These are phyloP conservation scores for Fomitiporia mediterranea DNA, from an alignment of 1,284 basidiomycete genomes.

Conservation along the genomic window DNA sequence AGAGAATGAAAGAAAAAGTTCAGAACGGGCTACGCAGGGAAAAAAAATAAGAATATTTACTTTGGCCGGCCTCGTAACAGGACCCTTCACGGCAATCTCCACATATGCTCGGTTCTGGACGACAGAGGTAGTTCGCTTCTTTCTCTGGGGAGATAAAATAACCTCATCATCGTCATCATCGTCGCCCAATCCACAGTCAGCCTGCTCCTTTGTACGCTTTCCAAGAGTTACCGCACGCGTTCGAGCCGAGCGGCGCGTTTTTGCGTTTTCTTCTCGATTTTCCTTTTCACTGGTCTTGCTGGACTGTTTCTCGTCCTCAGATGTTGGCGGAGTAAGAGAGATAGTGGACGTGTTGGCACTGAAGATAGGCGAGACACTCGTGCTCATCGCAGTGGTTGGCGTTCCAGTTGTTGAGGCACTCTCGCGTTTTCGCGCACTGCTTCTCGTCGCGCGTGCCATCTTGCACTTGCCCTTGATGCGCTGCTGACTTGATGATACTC, in stretches of 20 bases:
- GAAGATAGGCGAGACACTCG: conserved; percentile 38
- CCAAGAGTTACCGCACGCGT: background rate
- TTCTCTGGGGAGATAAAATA: background rate
- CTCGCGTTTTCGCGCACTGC: conserved; percentile 1
- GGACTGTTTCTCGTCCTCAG: conserved; percentile 25
- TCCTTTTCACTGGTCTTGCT: conserved; percentile 1
- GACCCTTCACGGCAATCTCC: conserved; percentile 24
- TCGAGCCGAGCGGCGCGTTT: conserved; percentile 7
- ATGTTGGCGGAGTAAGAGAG: conserved; percentile 40
- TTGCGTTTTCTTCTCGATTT: background rate
- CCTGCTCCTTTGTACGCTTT: background rate
- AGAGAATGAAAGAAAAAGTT: too few species aligned
- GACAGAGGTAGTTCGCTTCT: conserved; percentile 12
- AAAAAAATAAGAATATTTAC: conserved; percentile 16
- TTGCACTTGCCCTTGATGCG: too few species aligned
- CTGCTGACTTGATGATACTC: background rate
- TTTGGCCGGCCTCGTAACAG: conserved; percentile 9
- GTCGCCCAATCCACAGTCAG: background rate
- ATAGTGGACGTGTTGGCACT: conserved; percentile 38
- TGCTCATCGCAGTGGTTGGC: conserved; percentile 22
- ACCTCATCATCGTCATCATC: conserved; percentile 26
- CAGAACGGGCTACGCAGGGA: background rate
- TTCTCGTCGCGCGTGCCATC: conserved; percentile 4
- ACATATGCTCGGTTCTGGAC: conserved; percentile 19
- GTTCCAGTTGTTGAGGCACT: conserved; percentile 27